Evolutionary conservation across 179 eudicot genomes (phyloP).

Genomic region (Heliamphora pulchella): DNA sequence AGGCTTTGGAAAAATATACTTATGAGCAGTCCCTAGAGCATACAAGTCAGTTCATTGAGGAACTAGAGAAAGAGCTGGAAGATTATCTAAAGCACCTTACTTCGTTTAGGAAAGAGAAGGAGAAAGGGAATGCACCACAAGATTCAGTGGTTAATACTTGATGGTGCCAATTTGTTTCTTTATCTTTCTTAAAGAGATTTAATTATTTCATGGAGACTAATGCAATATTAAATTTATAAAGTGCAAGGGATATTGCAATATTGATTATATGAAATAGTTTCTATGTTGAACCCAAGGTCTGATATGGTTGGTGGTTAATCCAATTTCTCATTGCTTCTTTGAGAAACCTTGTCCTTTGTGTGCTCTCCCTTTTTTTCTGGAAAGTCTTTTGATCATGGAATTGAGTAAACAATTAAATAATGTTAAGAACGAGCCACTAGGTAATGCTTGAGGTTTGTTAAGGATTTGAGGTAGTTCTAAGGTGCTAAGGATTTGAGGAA

Average conservation of each 20-base stretch:
- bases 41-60: conserved; percentile 87
- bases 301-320: not conserved
- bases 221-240: not conserved
- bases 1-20: conserved; percentile 88
- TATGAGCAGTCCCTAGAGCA: conserved; percentile 91
- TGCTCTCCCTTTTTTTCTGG: not conserved
- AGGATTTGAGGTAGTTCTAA: no score
- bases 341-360: not conserved
- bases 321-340: not conserved
- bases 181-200: not conserved
- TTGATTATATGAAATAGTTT: no score
- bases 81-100: conserved; percentile 72
- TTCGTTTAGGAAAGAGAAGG: conserved; percentile 42
- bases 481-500: no score
- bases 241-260: not conserved
- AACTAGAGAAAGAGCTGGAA: conserved; percentile 82
- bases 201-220: not conserved
- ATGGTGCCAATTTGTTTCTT: conserved; percentile 20
- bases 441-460: no score
- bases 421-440: no score
- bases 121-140: conserved; percentile 32
- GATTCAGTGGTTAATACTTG: conserved; percentile 18
- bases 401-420: no score
- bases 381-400: no score
- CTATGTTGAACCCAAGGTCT: not conserved